A percentile compares a stretch with the other conserved stretches of the same genome.
phyloP scores from a whole-genome alignment of 2,329 filamentous ascomycete genomes.

The Curvularia lunata region DNA sequence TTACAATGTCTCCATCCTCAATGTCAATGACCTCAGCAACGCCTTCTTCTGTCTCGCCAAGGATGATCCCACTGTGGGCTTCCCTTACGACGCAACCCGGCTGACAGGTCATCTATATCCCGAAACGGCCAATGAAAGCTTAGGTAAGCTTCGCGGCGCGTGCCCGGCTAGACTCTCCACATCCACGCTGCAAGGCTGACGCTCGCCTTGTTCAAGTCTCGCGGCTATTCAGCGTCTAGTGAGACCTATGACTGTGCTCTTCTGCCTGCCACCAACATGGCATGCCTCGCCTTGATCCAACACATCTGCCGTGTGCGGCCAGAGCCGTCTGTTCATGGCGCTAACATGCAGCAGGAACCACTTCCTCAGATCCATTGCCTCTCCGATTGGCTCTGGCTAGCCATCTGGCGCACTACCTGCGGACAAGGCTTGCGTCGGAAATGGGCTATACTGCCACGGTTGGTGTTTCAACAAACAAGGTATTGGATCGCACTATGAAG shows the following conservation, averaged over 20 bases:
- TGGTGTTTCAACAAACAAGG: slow-evolving; percentile 84
- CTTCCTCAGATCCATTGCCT: slow-evolving; percentile 48
- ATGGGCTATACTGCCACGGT: slow-evolving; percentile 87
- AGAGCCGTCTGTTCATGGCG: slow-evolving; percentile 1
- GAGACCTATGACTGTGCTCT: slow-evolving; percentile 2
- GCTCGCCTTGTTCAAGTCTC: slow-evolving; percentile 5
- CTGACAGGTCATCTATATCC: slow-evolving; percentile 71
- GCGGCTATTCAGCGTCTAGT: slow-evolving; percentile 6
- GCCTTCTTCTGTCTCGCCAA: slow-evolving; percentile 83
- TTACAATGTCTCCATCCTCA: slow-evolving; percentile 78
- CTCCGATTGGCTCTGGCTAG: slow-evolving; percentile 77
- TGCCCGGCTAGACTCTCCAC: neutral
- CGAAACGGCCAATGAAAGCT: slow-evolving; percentile 19
- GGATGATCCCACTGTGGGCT: slow-evolving; percentile 78
- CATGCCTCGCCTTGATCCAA: neutral
- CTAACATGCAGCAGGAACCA: slow-evolving; percentile 30
- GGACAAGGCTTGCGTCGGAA: slow-evolving; percentile 73
- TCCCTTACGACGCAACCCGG: slow-evolving; percentile 73
- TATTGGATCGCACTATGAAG: no score
- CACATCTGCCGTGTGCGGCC: neutral
- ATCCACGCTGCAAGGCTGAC: slow-evolving; percentile 9
- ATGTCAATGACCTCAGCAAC: slow-evolving; percentile 64
- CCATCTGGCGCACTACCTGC: slow-evolving; percentile 78
- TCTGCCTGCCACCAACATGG: slow-evolving; percentile 6
- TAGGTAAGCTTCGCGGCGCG: slow-evolving; percentile 28